A percentile compares a stretch with the other conserved stretches of the same genome.
Evolutionary conservation across 768 basidiomycete species (phyloP).

Genomic region (Cystofilobasidium bisporidii): DNA sequence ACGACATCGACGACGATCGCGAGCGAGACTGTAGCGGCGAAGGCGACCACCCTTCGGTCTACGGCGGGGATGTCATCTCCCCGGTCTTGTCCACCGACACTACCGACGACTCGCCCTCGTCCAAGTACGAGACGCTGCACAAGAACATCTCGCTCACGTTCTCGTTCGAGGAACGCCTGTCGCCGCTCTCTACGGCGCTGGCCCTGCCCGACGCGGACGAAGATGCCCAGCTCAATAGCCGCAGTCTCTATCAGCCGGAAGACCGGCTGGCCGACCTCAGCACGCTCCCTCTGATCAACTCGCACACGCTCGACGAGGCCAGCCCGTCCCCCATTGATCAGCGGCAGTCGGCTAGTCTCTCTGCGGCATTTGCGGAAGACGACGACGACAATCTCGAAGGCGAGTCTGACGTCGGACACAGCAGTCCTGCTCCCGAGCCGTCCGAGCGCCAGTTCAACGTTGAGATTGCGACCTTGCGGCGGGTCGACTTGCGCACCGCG

Average conservation of each 20-base stretch:
- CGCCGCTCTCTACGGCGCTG: neutral
- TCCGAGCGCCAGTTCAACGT: neutral
- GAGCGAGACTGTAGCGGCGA: no score
- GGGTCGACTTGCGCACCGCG: neutral
- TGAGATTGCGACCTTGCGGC: neutral
- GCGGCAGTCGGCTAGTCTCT: neutral
- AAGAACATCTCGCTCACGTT: neutral
- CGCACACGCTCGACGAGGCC: neutral
- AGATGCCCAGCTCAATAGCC: neutral
- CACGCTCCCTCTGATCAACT: neutral
- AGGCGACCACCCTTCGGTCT: no score
- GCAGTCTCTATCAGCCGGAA: neutral
- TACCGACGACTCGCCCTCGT: neutral
- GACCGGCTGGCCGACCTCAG: neutral
- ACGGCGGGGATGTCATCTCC: neutral
- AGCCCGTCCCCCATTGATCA: no score
- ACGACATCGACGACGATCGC: no score
- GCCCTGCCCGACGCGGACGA: neutral
- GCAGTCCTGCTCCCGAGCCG: neutral
- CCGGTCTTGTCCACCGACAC: neutral
- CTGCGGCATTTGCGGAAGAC: neutral
- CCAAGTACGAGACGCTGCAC: neutral
- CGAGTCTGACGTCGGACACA: neutral
- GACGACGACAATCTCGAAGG: neutral
- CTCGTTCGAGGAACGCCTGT: conserved; percentile 7